Percentiles rank a stretch among this genome's conserved stretches.
phyloP scores from a whole-genome alignment of 75 land plant species.

The Gnetum montanum region DNA sequence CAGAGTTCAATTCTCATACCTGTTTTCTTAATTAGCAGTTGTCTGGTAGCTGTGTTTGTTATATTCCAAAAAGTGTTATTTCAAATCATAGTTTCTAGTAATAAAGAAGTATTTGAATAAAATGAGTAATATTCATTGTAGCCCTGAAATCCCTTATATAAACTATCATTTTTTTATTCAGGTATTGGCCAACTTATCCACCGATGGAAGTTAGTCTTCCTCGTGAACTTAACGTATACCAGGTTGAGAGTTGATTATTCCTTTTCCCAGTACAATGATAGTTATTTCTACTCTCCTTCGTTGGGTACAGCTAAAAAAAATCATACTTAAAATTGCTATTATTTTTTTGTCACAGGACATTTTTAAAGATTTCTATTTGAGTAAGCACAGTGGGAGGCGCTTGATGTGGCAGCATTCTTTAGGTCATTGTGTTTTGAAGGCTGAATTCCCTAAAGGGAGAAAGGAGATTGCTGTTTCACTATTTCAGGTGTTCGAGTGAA shows the following conservation, averaged over 20 bases:
- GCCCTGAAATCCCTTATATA: no score
- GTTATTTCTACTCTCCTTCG: background rate
- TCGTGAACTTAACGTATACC: conserved; percentile 94
- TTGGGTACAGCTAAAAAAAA: no score
- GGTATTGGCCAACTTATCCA: conserved; percentile 99
- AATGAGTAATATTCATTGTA: no score
- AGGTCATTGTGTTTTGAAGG: conserved; percentile 96
- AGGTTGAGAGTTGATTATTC: conserved; percentile 46
- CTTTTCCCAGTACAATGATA: background rate
- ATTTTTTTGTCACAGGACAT: conserved; percentile 59
- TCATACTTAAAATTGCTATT: no score
- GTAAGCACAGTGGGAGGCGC: conserved; percentile 97
- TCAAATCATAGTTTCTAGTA: no score
- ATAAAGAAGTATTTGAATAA: no score
- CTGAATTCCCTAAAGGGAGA: conserved; percentile 92
- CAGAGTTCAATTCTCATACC: no score
- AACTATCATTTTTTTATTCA: conserved; percentile 17
- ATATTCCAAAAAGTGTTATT: no score
- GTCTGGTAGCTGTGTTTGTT: no score
- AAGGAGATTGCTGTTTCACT: conserved; percentile 98
- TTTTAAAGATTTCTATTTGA: conserved; percentile 95
- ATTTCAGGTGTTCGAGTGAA: conserved; percentile 66
- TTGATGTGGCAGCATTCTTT: conserved; percentile 99
- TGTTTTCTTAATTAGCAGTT: no score
- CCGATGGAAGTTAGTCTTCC: conserved; percentile 98